Evolutionary conservation across 352 stramenopile genomes (phyloP), one percentile per base, ranked within the genome.

Genomic region (Globisporangium cylindrosporum): DNA sequence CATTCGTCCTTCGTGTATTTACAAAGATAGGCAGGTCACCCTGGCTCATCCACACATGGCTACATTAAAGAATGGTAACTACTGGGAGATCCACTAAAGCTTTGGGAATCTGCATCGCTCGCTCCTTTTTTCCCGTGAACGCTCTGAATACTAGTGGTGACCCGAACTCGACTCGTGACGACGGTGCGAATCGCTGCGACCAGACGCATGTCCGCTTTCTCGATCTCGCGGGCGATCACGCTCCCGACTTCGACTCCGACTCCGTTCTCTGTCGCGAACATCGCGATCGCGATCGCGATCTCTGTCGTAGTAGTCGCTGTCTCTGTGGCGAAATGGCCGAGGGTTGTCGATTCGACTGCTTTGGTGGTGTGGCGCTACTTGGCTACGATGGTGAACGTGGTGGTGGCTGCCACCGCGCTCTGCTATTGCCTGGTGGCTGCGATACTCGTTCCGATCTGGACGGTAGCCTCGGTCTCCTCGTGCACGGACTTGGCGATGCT

Each of bases 231-330:
- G 29, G 7, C 69, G 51, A 14, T 73, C 66, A 7, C 66, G 62
- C 29, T 72, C 66, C 41, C 69, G 69, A 60, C 58, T 63, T 14
- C 70, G 32, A 18, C 69, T 66, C 41, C 68, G 59, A 54, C 74
- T 70, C 25, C 72, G 69, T 18, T 74, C 63, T 48, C 63, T 48
- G 20, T 71, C 63, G 5, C 57, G 58, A 48, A 20, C 38, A 10
- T 75, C 59, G 4, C 59, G 66, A 9, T 76, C 59, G 14, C 62
- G 54, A 67, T 76, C 59, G 14, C 62, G 54, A 67, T 75, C 68
- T 34, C 66, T 62, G 41, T 74, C 69, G n/a, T 76, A 74, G 46
- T 76, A 73, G 29, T 74, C 69, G 46, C 62, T 76, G 36, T 68
- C 54, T 27, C 69, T 54, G 25, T 69, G 66, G 15, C 66, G 69